Evolutionary conservation across 2,329 filamentous ascomycete species (phyloP).

Genomic region (Phialophora chinensis): DNA sequence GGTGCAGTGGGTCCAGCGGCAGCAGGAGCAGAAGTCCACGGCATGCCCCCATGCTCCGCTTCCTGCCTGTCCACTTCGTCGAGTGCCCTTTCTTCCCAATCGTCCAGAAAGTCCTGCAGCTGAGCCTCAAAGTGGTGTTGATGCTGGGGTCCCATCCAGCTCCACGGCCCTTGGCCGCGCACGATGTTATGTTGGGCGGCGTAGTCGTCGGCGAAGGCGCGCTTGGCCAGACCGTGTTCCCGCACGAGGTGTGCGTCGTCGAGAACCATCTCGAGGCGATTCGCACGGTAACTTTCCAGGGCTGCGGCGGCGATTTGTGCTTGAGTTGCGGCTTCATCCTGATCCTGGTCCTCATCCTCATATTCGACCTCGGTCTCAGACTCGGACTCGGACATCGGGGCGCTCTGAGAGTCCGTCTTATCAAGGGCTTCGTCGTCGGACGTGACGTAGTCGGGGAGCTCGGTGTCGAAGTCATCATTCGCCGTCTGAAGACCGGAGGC

Average conservation of each 20-base stretch:
- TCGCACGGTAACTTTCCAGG: background rate
- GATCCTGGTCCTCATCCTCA: background rate
- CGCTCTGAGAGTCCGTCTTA: background rate
- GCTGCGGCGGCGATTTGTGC: background rate
- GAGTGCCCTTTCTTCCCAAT: background rate
- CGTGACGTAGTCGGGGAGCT: background rate
- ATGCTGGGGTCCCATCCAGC: background rate
- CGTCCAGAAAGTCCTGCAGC: background rate
- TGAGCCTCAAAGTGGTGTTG: background rate
- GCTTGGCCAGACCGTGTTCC: background rate
- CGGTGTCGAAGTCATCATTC: background rate
- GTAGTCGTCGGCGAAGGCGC: constrained; percentile 3
- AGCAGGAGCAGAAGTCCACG: no score
- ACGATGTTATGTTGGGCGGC: background rate
- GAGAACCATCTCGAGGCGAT: background rate
- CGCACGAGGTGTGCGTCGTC: background rate
- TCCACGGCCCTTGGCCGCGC: background rate
- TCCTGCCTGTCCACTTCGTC: background rate
- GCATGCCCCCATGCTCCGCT: background rate
- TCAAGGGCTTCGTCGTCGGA: background rate
- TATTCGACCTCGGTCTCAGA: background rate
- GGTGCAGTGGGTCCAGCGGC: no score
- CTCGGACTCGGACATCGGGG: background rate
- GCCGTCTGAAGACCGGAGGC: background rate
- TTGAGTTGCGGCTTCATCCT: no score